phyloP scores from a whole-genome alignment of 2,329 filamentous ascomycete species.

The Claviceps arundinis region DNA sequence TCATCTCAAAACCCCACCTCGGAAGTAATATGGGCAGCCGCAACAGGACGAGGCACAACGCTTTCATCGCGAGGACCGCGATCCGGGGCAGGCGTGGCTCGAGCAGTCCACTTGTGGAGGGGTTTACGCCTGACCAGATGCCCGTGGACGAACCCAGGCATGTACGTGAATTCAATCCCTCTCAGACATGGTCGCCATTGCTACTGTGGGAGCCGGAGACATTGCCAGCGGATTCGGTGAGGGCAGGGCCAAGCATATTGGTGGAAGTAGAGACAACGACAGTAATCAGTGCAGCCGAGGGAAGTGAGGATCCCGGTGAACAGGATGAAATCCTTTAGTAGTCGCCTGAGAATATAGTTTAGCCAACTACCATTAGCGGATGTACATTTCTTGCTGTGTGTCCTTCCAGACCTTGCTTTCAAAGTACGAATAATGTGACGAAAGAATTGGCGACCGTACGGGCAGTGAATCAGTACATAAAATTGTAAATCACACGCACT shows the following conservation, averaged over 20 bases:
- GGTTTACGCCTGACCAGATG: constrained; percentile 8
- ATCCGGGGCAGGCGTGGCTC: constrained; percentile 12
- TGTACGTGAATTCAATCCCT: not conserved
- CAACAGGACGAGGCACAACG: not conserved
- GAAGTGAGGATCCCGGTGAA: not conserved
- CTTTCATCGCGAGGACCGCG: not conserved
- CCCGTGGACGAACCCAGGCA: not conserved
- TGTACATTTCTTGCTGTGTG: not conserved
- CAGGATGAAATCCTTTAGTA: not conserved
- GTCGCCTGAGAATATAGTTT: not conserved
- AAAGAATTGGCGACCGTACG: too few species aligned
- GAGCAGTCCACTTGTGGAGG: constrained; percentile 12
- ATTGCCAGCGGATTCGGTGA: not conserved
- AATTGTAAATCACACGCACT: too few species aligned
- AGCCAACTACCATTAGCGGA: not conserved
- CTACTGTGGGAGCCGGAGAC: not conserved
- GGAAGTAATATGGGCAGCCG: not conserved
- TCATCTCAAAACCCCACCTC: not conserved
- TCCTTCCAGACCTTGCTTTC: too few species aligned
- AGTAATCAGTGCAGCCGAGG: not conserved
- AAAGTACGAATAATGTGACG: too few species aligned
- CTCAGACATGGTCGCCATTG: not conserved
- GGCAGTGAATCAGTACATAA: too few species aligned
- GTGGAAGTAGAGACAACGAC: not conserved
- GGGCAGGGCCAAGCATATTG: not conserved